phyloP scores from a whole-genome alignment of 2,329 filamentous ascomycete genomes.

The Fusarium xyrophilum region DNA sequence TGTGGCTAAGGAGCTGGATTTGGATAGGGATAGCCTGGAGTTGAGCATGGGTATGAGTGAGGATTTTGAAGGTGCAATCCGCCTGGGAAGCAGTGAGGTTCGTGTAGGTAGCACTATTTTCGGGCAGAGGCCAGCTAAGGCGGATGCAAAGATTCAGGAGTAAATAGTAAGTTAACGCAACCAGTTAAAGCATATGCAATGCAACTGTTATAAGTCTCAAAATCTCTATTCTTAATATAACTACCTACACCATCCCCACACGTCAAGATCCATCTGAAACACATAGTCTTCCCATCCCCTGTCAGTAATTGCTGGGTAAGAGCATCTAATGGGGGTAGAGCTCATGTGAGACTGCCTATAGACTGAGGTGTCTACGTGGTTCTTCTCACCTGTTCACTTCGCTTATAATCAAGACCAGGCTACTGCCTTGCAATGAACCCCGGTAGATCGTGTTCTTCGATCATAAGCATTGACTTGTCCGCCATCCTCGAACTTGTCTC shows the following conservation, averaged over 20 bases:
- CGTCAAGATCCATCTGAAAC: not conserved
- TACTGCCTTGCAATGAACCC: constrained; percentile 40
- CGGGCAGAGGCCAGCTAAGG: constrained; percentile 78
- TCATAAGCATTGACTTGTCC: constrained; percentile 53
- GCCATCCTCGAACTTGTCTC: constrained; percentile 50
- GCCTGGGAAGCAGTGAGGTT: constrained; percentile 85
- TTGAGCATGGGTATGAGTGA: constrained; percentile 99
- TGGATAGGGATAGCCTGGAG: constrained; percentile 68
- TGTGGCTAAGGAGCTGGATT: constrained; percentile 61
- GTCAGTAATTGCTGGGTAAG: not conserved
- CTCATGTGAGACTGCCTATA: not conserved
- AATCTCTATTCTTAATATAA: not conserved
- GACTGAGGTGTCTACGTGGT: not conserved
- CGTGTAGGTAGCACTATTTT: constrained; percentile 95
- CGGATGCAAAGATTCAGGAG: constrained; percentile 73
- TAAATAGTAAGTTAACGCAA: constrained; percentile 39
- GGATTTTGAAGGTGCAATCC: constrained; percentile 90
- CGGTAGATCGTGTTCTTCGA: constrained; percentile 52
- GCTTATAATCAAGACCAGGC: not conserved
- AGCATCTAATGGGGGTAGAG: not conserved
- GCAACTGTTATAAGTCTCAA: not conserved
- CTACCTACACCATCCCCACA: not conserved
- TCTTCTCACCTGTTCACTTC: not conserved
- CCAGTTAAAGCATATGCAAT: not conserved
- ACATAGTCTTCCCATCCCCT: not conserved